Percentiles rank a stretch among this genome's conserved stretches.
Conservation (phyloP, 352 stramenopile genomes). For the Globisporangium paddicum region DNA sequence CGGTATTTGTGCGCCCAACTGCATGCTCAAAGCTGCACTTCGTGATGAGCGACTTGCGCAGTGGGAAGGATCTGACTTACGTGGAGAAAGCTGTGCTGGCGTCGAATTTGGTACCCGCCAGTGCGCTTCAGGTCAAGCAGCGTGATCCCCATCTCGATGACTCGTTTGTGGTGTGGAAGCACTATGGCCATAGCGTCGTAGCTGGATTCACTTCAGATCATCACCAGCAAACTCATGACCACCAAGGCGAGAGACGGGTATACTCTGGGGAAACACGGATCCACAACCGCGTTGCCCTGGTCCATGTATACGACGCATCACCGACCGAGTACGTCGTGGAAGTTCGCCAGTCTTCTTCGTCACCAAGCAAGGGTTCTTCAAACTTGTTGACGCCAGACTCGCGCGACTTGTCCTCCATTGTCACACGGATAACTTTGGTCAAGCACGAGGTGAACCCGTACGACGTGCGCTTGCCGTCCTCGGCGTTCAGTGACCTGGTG, state of each 20-base stretch:
- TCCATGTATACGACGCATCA: constrained; percentile 27
- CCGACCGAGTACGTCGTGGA: constrained; percentile 23
- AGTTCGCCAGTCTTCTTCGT: neutral
- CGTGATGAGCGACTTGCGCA: constrained; percentile 22
- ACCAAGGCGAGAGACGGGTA: constrained; percentile 13
- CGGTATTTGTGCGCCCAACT: constrained; percentile 33
- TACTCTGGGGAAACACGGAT: constrained; percentile 35
- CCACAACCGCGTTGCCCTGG: constrained; percentile 2
- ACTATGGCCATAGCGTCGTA: neutral
- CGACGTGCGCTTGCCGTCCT: constrained; percentile 28
- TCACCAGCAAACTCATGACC: neutral
- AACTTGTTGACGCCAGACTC: neutral
- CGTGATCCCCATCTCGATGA: constrained; percentile 8
- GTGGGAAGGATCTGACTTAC: constrained; percentile 12
- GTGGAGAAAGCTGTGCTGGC: constrained; percentile 20
- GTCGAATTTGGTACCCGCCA: constrained; percentile 16
- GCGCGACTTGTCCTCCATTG: neutral
- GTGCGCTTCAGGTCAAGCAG: constrained; percentile 22
- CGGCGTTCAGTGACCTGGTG: constrained; percentile 41
- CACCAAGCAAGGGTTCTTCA: neutral
- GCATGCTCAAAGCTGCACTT: constrained; percentile 31
- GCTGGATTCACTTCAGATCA: neutral
- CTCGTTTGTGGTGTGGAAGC: constrained; percentile 28
- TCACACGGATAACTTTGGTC: constrained; percentile 17
- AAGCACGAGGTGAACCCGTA: constrained; percentile 55